phyloP scores from a whole-genome alignment of 116 monocot species.

The Papilionanthe hybrid region DNA sequence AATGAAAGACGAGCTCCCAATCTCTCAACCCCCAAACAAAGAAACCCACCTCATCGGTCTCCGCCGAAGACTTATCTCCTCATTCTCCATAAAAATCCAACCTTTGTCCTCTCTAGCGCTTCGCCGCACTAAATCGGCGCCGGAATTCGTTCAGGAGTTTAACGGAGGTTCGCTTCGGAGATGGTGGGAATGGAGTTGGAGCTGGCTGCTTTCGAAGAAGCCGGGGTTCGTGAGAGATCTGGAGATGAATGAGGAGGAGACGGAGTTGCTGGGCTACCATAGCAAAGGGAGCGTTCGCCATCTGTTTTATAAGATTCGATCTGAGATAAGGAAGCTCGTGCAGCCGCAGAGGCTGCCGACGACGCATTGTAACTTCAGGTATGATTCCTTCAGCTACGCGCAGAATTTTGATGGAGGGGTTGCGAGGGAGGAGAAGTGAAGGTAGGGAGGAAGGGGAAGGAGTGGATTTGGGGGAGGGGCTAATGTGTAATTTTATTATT shows the following conservation, averaged over 20 bases:
- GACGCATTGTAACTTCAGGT: conserved; percentile 33
- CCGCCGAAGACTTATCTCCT: conserved; percentile 41
- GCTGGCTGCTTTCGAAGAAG: conserved; percentile 70
- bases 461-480: neutral
- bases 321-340: conserved; percentile 36
- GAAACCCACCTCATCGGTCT: conserved; percentile 33
- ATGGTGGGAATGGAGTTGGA: conserved; percentile 55
- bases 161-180: conserved; percentile 41
- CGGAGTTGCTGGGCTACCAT: conserved; percentile 37
- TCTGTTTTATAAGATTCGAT: conserved; percentile 52
- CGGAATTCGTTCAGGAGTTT: conserved; percentile 36
- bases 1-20: conserved; percentile 66
- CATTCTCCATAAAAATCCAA: conserved; percentile 57
- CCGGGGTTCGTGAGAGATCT: conserved; percentile 55
- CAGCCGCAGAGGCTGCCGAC: conserved; percentile 27
- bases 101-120: conserved; percentile 46
- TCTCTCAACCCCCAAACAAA: conserved; percentile 28
- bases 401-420: conserved; percentile 39
- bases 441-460: neutral
- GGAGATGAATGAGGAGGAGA: conserved; percentile 89
- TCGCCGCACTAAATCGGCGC: conserved; percentile 50
- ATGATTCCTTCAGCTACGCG: conserved; percentile 37
- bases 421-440: neutral
- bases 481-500: neutral
- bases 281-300: conserved; percentile 52